Base-by-base conservation (phyloP, 1,284 basidiomycete species). In the Moesziomyces sp. region DNA sequence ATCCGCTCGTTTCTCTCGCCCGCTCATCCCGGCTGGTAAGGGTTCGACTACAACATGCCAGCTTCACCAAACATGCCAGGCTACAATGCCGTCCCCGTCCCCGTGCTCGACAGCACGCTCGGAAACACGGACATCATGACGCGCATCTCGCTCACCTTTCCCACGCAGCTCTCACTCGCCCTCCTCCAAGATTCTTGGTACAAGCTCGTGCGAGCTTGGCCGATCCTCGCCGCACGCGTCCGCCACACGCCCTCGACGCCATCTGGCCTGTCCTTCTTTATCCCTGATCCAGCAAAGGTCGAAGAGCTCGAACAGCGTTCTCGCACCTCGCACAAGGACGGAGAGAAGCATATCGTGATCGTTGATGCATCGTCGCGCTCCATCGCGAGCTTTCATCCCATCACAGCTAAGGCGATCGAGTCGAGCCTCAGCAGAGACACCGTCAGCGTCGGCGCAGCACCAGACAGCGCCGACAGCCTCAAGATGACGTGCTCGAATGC, bases 141-240 rank as follows among this genome's bases (percentile, higher is more conserved):
- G 33, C 64, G 64, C 23, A 67, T 67, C 49, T 46, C 58, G 16
- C 30, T 67, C 14, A 38, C 23, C 42, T 67, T 67, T 14, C 53
- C 57, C 0, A 11, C 21, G 11, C 28, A 18, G 2, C 58, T 67
- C 6, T 60, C 58, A 0, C 26, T 67, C 2, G 5, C 45, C 2
- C 47, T 19, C 0, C 26, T 67, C 11, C 49, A 67, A n/a, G 50
- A 60, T 23, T 46, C 64, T 0, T 67, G 57, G 58, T 67, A 57
- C 19, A 23, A 48, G 11, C 50, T 67, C 4, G 64, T 67, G 4
- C 49, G 58, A 7, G n/a, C 28, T 13, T 67, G 64, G 64, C 64
- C 64, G 4, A 49, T 67, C 30, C 50, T 67, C 16, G 64, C 64
- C 6, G 58, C 64, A 10, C 57, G 64, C 8, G 35, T 67, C n/a